Percentiles rank a stretch among this genome's conserved stretches.
Conservation (phyloP, 2,329 filamentous ascomycete species). For the Biscogniauxia mediterranea region DNA sequence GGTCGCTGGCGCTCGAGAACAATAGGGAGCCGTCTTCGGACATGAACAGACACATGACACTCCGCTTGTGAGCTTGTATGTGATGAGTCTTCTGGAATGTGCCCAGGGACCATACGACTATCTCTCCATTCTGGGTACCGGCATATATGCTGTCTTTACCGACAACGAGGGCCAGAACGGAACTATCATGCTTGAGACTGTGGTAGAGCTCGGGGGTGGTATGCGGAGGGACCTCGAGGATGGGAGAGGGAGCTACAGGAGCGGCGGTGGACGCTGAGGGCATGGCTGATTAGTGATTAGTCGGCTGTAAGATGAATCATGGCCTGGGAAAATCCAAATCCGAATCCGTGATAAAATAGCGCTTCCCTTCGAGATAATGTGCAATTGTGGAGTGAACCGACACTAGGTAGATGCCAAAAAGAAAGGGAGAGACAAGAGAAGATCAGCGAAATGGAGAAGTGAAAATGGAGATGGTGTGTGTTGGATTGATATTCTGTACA, state of each 20-base stretch:
- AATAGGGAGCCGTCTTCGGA: conserved; percentile 73
- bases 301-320: neutral
- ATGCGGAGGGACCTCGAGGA: conserved; percentile 30
- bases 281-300: conserved; percentile 18
- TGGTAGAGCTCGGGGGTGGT: conserved; percentile 65
- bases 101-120: conserved; percentile 84
- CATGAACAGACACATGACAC: conserved; percentile 81
- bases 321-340: neutral
- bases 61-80: conserved; percentile 87
- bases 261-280: conserved; percentile 19
- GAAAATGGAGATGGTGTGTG: neutral
- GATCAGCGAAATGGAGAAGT: neutral
- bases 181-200: conserved; percentile 72
- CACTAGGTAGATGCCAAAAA: too few relatives aligned
- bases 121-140: conserved; percentile 90
- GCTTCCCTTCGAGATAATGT: neutral
- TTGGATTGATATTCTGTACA: too few relatives aligned
- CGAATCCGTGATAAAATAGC: too few relatives aligned
- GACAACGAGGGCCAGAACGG: conserved; percentile 78
- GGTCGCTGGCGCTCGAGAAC: conserved; percentile 91
- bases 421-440: too few relatives aligned
- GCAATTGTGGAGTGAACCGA: too few relatives aligned
- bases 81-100: conserved; percentile 79
- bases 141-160: conserved; percentile 83
- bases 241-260: conserved; percentile 22